Percentiles rank a stretch among this genome's conserved stretches.
phyloP scores from a whole-genome alignment of 345 rosid species.

The Lepidium didymum region DNA sequence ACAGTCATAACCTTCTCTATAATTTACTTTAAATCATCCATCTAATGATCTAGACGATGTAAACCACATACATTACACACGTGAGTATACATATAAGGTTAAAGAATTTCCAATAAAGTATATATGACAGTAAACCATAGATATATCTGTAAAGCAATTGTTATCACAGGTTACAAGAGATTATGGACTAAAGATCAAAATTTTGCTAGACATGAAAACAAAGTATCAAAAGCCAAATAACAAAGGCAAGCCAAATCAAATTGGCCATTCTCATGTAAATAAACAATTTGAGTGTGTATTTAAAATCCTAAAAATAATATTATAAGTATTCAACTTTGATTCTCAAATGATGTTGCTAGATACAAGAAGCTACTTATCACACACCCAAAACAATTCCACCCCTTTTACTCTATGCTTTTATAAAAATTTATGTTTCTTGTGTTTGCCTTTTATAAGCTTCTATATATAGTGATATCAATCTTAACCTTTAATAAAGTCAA shows the following conservation, averaged over 20 bases:
- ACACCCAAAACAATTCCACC: slow-evolving; percentile 35
- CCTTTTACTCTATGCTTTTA: slow-evolving; percentile 36
- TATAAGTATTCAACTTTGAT: slow-evolving; percentile 25
- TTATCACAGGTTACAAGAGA: background rate
- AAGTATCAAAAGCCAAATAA: no score
- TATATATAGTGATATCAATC: slow-evolving; percentile 17
- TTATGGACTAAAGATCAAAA: background rate
- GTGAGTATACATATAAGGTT: background rate
- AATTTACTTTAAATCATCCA: background rate
- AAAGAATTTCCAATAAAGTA: background rate
- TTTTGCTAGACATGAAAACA: background rate
- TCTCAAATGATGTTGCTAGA: slow-evolving; percentile 18
- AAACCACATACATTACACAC: slow-evolving; percentile 1
- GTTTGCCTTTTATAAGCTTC: slow-evolving; percentile 14
- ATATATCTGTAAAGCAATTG: no score
- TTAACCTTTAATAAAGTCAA: slow-evolving; percentile 44
- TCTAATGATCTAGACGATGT: slow-evolving; percentile 6
- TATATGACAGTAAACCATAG: background rate
- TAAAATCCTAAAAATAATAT: slow-evolving; percentile 22
- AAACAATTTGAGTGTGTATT: no score
- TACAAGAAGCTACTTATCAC: slow-evolving; percentile 29
- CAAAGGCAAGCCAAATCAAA: slow-evolving; percentile 18
- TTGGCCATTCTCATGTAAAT: slow-evolving; percentile 4
- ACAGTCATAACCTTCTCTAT: slow-evolving; percentile 11
- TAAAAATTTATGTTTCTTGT: slow-evolving; percentile 6